These are phyloP conservation scores for Annulohypoxylon truncatum DNA, from an alignment of 2,329 filamentous ascomycete genomes.

Conservation along the genomic window DNA sequence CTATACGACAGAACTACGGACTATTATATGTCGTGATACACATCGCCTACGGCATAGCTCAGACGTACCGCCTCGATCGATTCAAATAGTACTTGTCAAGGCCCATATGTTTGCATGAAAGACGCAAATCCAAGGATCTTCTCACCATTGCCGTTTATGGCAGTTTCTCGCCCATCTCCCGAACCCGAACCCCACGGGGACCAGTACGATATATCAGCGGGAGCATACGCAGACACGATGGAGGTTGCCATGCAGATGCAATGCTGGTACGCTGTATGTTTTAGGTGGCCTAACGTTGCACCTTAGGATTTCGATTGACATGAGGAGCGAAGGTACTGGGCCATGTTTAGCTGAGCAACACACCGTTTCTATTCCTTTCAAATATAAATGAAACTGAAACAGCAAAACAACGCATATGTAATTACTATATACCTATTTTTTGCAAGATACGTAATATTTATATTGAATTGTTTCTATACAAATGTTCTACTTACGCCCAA, in stretches of 20 bases:
- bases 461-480: constrained; percentile 4
- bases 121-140: constrained; percentile 15
- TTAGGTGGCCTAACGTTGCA: constrained; percentile 16
- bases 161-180: constrained; percentile 23
- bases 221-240: constrained; percentile 21
- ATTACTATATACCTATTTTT: not conserved
- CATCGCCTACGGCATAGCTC: not conserved
- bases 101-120: not conserved
- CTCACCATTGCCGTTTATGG: constrained; percentile 22
- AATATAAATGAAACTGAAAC: constrained; percentile 18
- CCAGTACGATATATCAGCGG: constrained; percentile 15
- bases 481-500: not conserved
- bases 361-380: not conserved
- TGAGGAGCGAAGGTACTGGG: constrained; percentile 5
- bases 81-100: not conserved
- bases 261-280: constrained; percentile 19
- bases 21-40: constrained; percentile 1
- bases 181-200: constrained; percentile 34
- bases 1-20: not conserved
- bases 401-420: not conserved
- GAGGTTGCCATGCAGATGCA: constrained; percentile 34
- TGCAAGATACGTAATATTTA: no score
- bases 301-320: constrained; percentile 1
- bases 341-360: constrained; percentile 4
- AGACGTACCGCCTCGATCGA: not conserved